These are phyloP conservation scores for Fusarium sarcochroum DNA, from an alignment of 2,329 filamentous ascomycete genomes.

Conservation along the genomic window DNA sequence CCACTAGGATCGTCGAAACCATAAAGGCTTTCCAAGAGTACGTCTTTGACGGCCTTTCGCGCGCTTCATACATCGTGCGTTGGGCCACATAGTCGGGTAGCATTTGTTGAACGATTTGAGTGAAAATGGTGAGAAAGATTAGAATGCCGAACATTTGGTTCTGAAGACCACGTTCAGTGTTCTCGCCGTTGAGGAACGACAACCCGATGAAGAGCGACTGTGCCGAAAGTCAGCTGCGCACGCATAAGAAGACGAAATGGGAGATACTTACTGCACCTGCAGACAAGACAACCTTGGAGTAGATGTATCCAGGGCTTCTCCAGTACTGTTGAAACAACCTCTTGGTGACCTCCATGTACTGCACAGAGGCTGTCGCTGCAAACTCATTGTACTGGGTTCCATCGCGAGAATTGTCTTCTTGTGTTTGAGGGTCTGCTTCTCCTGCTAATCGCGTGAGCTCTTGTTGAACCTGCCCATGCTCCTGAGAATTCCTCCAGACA, in stretches of 20 bases:
- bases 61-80: conserved; percentile 77
- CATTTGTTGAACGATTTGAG: conserved; percentile 74
- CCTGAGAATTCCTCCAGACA: conserved; percentile 54
- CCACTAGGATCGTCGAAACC: conserved; percentile 71
- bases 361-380: conserved; percentile 49
- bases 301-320: conserved; percentile 71
- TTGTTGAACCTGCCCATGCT: conserved; percentile 51
- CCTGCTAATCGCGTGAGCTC: conserved; percentile 51
- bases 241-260: accelerated
- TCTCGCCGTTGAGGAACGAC: conserved; percentile 73
- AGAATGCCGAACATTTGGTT: conserved; percentile 81
- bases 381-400: conserved; percentile 49
- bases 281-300: conserved; percentile 63
- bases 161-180: conserved; percentile 75
- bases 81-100: conserved; percentile 80
- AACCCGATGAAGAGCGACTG: conserved; percentile 75
- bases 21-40: conserved; percentile 80
- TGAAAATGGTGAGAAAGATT: conserved; percentile 79
- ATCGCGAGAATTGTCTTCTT: background rate
- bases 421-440: background rate
- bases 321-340: conserved; percentile 54
- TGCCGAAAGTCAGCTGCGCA: background rate
- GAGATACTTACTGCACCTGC: conserved; percentile 51
- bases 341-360: conserved; percentile 56
- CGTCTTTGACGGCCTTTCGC: conserved; percentile 75